Evolutionary conservation across 1,284 basidiomycete genomes (phyloP).

Genomic region (Marasmius fiardii): DNA sequence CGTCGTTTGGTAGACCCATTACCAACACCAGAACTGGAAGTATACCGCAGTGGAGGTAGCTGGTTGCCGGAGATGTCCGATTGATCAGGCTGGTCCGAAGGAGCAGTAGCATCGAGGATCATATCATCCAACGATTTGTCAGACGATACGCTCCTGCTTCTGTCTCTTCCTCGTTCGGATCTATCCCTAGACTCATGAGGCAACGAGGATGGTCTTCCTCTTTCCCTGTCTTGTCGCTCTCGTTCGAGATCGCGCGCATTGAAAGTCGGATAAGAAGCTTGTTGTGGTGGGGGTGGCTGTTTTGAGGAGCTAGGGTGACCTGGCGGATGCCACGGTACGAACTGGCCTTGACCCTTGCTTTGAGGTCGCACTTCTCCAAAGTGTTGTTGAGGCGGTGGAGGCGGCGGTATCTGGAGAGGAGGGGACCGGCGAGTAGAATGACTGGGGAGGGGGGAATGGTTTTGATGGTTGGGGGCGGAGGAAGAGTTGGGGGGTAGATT

Average conservation of each 20-base stretch:
- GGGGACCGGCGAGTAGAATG: neutral
- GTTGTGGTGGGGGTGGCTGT: neutral
- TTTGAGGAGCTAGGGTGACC: neutral
- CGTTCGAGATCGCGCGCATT: neutral
- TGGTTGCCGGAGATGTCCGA: neutral
- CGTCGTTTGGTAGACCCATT: neutral
- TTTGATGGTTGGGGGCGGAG: neutral
- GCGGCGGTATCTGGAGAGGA: neutral
- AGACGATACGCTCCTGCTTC: neutral
- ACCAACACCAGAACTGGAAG: too few relatives aligned
- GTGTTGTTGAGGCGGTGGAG: neutral
- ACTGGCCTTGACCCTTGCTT: neutral
- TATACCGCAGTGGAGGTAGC: slow-evolving; percentile 4
- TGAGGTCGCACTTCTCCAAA: neutral
- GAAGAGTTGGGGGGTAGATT: neutral
- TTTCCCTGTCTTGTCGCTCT: neutral
- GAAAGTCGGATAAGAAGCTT: neutral
- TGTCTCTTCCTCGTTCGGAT: neutral
- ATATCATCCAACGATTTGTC: neutral
- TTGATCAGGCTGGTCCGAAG: neutral
- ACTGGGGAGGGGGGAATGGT: neutral
- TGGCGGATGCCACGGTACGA: neutral
- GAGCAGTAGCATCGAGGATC: neutral
- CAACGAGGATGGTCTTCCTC: neutral
- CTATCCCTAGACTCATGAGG: neutral